Evolutionary conservation across 78 protist genomes (phyloP).

Genomic region (Dictyostelium intermedium): DNA sequence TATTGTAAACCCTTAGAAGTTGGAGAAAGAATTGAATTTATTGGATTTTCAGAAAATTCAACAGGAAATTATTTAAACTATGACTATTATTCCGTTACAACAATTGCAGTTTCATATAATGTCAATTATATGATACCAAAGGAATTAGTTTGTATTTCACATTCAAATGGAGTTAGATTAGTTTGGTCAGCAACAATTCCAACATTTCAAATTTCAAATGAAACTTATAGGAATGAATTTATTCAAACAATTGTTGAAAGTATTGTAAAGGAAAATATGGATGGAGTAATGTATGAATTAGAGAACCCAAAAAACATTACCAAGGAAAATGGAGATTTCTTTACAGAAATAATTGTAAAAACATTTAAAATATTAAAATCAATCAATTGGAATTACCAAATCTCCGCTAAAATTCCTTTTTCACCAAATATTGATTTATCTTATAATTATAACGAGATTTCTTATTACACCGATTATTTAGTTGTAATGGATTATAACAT

Average conservation of each 20-base stretch:
- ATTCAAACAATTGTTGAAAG: background rate
- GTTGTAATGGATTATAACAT: background rate
- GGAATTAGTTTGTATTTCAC: background rate
- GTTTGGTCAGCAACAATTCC: background rate
- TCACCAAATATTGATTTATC: background rate
- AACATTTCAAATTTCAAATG: background rate
- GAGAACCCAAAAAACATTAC: background rate
- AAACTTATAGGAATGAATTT: background rate
- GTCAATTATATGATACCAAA: background rate
- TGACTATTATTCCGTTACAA: background rate
- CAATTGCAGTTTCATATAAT: background rate
- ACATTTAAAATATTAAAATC: background rate
- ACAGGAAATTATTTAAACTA: background rate
- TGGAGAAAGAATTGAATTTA: background rate
- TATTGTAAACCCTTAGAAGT: background rate
- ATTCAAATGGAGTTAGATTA: background rate
- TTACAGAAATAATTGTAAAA: background rate
- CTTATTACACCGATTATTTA: background rate
- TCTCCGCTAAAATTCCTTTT: background rate
- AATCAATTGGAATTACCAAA: background rate
- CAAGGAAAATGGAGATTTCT: background rate
- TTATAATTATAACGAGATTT: background rate
- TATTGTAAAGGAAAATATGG: background rate
- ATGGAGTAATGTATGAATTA: background rate
- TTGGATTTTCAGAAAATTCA: background rate